These are phyloP conservation scores for Eragrostis tef DNA, from an alignment of 202 grass and related monocot genomes.

Conservation along the genomic window DNA sequence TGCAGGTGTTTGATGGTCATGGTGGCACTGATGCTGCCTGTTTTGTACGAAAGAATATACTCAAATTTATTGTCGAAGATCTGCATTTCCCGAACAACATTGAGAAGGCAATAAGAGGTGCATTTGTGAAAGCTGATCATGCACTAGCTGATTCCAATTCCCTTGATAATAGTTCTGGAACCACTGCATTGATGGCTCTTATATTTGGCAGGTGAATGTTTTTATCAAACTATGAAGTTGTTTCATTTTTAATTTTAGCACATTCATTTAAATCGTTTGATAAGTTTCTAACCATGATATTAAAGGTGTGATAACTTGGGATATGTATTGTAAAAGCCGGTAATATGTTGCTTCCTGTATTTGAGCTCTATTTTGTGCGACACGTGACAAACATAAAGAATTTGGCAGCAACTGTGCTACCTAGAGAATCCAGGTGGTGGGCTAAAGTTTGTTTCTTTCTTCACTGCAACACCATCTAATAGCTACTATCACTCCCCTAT, in stretches of 20 bases:
- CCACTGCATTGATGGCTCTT: constrained; percentile 75
- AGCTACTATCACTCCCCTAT: neutral
- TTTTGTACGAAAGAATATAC: constrained; percentile 85
- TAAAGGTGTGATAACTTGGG: neutral
- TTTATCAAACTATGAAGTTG: neutral
- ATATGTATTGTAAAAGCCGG: no score
- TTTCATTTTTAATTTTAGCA: neutral
- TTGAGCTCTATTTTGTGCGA: neutral
- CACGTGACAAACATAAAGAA: neutral
- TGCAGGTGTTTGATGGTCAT: constrained; percentile 91
- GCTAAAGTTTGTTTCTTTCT: neutral
- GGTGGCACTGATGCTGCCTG: constrained; percentile 77
- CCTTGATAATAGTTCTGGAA: constrained; percentile 82
- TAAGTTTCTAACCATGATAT: neutral
- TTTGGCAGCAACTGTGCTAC: neutral
- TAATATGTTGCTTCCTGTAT: neutral
- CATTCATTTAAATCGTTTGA: neutral
- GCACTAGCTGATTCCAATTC: constrained; percentile 77
- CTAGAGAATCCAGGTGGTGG: no score
- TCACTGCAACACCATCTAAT: neutral
- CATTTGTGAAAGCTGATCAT: constrained; percentile 81
- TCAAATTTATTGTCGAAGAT: constrained; percentile 85
- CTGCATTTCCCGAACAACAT: constrained; percentile 73
- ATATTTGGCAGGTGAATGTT: constrained; percentile 74
- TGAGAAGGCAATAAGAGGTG: constrained; percentile 68